Evolutionary conservation across 2,329 filamentous ascomycete genomes (phyloP).

Genomic region (Cercospora janseana): DNA sequence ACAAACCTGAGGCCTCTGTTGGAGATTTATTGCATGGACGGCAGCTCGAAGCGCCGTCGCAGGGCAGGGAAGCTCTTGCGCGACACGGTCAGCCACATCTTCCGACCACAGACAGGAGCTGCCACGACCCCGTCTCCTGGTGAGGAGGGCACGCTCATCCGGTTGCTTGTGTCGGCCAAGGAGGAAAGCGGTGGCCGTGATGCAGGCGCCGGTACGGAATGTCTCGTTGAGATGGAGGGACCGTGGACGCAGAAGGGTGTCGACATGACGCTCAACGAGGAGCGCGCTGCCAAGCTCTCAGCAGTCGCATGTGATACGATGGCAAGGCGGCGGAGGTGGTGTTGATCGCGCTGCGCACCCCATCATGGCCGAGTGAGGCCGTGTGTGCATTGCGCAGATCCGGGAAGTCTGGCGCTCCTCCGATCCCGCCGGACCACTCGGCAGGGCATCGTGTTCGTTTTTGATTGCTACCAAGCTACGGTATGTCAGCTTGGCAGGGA

Average conservation of each 20-base stretch:
- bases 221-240: slow-evolving; percentile 2
- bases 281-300: slow-evolving; percentile 1
- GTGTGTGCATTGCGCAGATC: neutral
- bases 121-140: no score
- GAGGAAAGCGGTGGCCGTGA: neutral
- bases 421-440: neutral
- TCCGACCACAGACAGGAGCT: no score
- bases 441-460: no score
- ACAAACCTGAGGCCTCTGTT: no score
- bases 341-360: neutral
- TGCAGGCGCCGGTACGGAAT: no score
- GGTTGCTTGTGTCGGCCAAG: neutral
- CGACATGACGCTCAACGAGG: neutral
- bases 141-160: no score
- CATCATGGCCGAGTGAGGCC: neutral
- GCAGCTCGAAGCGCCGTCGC: neutral
- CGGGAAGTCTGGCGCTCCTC: neutral
- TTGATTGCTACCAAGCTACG: neutral
- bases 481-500: neutral
- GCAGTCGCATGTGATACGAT: neutral
- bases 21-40: no score
- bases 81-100: no score
- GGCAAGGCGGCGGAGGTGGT: neutral
- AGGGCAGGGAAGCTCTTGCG: no score
- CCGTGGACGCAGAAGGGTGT: neutral